A percentile compares a stretch with the other conserved stretches of the same genome.
Evolutionary conservation across 1,284 basidiomycete genomes (phyloP).

Genomic region (Trichosporon inkin): DNA sequence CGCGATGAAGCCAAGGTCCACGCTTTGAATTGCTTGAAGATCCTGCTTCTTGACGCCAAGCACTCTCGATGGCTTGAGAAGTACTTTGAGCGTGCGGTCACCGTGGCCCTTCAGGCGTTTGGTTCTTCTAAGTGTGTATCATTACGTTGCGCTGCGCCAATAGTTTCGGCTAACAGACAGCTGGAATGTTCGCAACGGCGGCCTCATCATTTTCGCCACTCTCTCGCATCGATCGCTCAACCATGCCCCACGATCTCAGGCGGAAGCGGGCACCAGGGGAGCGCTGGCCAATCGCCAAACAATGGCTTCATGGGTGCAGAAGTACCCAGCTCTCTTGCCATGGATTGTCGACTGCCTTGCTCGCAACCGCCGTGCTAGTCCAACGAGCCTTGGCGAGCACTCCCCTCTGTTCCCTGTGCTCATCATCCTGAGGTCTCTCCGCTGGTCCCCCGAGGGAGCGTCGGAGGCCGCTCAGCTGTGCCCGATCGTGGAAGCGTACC

Average conservation of each 20-base stretch:
- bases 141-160: conserved; percentile 6
- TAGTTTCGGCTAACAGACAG: conserved; percentile 21
- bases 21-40: conserved; percentile 48
- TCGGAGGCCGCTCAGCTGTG: conserved; percentile 27
- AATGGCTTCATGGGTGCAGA: conserved; percentile 35
- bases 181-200: conserved; percentile 51
- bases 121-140: conserved; percentile 38
- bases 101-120: conserved; percentile 44
- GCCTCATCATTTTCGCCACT: conserved; percentile 47
- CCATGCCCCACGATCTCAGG: conserved; percentile 29
- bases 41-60: conserved; percentile 46
- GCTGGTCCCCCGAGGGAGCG: conserved; percentile 29
- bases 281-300: conserved; percentile 36
- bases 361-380: conserved; percentile 3
- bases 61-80: conserved; percentile 35
- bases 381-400: conserved; percentile 24
- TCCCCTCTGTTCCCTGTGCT: conserved; percentile 45
- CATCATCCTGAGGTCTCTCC: conserved; percentile 43
- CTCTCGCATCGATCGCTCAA: conserved; percentile 41
- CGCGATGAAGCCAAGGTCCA: conserved; percentile 46
- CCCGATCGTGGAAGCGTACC: conserved; percentile 26
- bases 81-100: conserved; percentile 43
- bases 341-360: conserved; percentile 29
- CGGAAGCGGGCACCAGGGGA: conserved; percentile 29
- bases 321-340: conserved; percentile 39